These are phyloP conservation scores for Plenodomus biglobosus DNA, from an alignment of 2,329 filamentous ascomycete genomes.

Conservation along the genomic window DNA sequence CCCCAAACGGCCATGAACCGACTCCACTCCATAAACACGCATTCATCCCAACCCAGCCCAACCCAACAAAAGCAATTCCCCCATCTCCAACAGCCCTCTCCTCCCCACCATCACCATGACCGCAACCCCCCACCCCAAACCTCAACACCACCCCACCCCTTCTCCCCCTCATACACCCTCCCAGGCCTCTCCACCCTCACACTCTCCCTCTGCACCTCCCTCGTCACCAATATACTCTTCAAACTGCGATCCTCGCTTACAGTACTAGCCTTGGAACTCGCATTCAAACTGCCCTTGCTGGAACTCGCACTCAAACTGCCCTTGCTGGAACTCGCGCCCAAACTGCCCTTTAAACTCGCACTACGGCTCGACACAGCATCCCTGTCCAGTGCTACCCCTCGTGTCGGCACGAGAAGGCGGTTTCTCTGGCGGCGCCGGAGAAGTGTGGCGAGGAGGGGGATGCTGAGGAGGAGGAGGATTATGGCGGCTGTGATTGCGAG, in stretches of 20 bases:
- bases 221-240: constrained; percentile 26
- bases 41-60: no score
- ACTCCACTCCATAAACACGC: no score
- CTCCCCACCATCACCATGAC: background rate
- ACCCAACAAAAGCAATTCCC: no score
- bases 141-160: constrained; percentile 22
- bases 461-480: constrained; percentile 17
- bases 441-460: constrained; percentile 23
- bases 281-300: constrained; percentile 4
- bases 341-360: constrained; percentile 7
- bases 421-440: constrained; percentile 24
- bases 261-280: constrained; percentile 12
- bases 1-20: no score
- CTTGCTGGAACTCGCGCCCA: constrained; percentile 2
- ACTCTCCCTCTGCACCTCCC: constrained; percentile 23
- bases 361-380: no score
- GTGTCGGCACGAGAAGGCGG: constrained; percentile 17
- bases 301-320: constrained; percentile 9
- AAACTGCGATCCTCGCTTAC: constrained; percentile 22
- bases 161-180: constrained; percentile 12
- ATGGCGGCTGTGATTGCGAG: constrained; percentile 28
- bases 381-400: background rate
- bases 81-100: background rate
- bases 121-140: constrained; percentile 16
- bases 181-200: constrained; percentile 17